Evolutionary conservation across 208 protist species (phyloP), one percentile per base, ranked within the genome.

Genomic region (Strigomonas culicis): DNA sequence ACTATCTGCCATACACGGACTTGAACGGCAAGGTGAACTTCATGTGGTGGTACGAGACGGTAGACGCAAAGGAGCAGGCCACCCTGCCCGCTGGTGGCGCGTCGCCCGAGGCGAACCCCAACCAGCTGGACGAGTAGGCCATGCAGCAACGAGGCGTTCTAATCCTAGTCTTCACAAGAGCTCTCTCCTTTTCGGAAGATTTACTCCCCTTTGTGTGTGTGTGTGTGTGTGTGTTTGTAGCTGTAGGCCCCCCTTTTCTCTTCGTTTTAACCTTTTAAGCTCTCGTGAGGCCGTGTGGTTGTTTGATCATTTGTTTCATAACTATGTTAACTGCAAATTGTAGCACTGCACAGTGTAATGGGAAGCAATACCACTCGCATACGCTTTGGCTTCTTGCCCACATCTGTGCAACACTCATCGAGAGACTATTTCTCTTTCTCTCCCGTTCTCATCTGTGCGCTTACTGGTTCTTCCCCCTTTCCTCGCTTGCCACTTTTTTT

Each of bases 1-100:
- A 96, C 74, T 96, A 96, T 69, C 75, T 96, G 41, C 91, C 91
- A 28, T 96, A 94, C 73, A 96, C 91, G 0, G 91, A 96, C 59
- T 72, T 94, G 17, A 96, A 96, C 65, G 91, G 91, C 21, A 94
- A 93, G 63, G 91, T 96, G 11, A 94, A 96, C 65, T 96, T 96
- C 63, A 96, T 96, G 91, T 96, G 91, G 91, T 96, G 91, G 88
- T 96, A 96, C 64, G 91, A 96, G 72, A 87, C 79, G 46, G 77
- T 70, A 24, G 86, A 92, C 57, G 30, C 69, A 10, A 59, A 53
- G 47, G 67, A 73, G 8, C 46, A 57, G 2, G 58, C 61, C 13
- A 63, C 81, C 44, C 70, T 92, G 59, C 80, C 83, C 0, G 71
- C 51, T 25, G 63, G 66, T 25, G 62, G 63, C 17, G 68, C 51